phyloP scores from a whole-genome alignment of 2,329 filamentous ascomycete genomes.

The Graphium sp. region DNA sequence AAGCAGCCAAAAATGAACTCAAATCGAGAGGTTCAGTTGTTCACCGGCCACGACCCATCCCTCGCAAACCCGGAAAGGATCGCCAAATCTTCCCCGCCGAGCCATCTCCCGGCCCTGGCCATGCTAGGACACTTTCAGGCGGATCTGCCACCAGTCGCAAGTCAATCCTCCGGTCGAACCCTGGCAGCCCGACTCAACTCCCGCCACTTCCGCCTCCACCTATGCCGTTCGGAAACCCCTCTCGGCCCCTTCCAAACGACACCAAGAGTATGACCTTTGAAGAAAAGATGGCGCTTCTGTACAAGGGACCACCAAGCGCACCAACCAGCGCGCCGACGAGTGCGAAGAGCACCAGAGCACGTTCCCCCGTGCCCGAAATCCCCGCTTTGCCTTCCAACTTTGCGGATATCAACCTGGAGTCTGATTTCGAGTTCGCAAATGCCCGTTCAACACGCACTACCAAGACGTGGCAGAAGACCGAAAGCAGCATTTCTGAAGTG shows the following conservation, averaged over 20 bases:
- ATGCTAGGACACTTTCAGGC: slow-evolving; percentile 31
- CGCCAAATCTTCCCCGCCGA: slow-evolving; percentile 29
- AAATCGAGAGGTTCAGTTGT: slow-evolving; percentile 24
- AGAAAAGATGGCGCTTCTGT: slow-evolving; percentile 37
- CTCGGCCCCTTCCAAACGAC: slow-evolving; percentile 28
- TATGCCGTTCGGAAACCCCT: slow-evolving; percentile 13
- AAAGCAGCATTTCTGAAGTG: slow-evolving; percentile 22
- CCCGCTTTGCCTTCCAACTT: slow-evolving; percentile 18
- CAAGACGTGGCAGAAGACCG: slow-evolving; percentile 18
- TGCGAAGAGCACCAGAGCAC: slow-evolving; percentile 4
- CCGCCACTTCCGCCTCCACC: slow-evolving; percentile 33
- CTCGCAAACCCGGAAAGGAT: slow-evolving; percentile 27
- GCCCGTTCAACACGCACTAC: slow-evolving; percentile 16
- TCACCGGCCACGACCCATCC: slow-evolving; percentile 38
- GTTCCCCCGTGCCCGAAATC: slow-evolving; percentile 22
- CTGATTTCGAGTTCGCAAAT: slow-evolving; percentile 18
- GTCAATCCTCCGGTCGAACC: slow-evolving; percentile 23
- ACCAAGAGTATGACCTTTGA: slow-evolving; percentile 41
- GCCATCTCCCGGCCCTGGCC: slow-evolving; percentile 18
- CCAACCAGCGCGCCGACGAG: neutral
- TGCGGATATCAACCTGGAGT: slow-evolving; percentile 9
- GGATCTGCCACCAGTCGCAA: slow-evolving; percentile 26
- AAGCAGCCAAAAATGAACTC: slow-evolving; percentile 9
- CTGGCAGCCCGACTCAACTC: slow-evolving; percentile 29
- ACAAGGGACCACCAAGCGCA: slow-evolving; percentile 15